Evolutionary conservation across 2,329 filamentous ascomycete species (phyloP), one percentile per base, ranked within the genome.

Genomic region (Verticillium nubilum): DNA sequence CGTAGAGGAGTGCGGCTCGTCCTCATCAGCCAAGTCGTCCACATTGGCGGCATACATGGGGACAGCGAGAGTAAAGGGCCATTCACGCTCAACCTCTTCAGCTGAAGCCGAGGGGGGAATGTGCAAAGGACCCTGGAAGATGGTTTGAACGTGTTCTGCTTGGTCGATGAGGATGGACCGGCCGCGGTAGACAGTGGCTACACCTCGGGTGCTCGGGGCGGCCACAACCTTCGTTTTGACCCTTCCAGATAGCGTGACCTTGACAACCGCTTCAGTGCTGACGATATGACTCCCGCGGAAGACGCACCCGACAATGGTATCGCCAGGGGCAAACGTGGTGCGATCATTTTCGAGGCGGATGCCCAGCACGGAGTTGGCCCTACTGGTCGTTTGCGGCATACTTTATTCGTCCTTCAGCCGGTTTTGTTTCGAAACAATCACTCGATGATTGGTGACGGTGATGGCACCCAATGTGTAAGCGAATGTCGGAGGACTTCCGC

Each of bases 51-150:
- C 28, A 9, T 59, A 54, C 10, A 58, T 60, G 0, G 73, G 72
- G 4, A 75, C 58, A 0, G 61, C 59, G 2, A 75, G 59, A 0
- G 67, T 59, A 47, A 73, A 73, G 0, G 65, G 65, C 73, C 71
- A 75, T 0, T 52, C 29, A 9, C 19, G 19, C n/a, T 23, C 37
- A 19, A n/a, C 7, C 17, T 23, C 37, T 9, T 47, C 37, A 3
- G 37, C 10, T 23, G 37, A 19, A 25, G 37, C 7, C 5, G 2
- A 1, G 9, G 4, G n/a, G 17, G 62, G 57, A 17, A 68, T 65
- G 23, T 72, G 67, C 2, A 72, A 6, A 0, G 70, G 70, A 0
- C 70, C 71, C 1, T 62, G 28, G 50, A 65, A 66, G 2, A 69
- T 31, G 5, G 62, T 56, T 3, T 54, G 59, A 12, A 66, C 17